Percentiles rank a stretch among this genome's conserved stretches.
Evolutionary conservation across 129 eudicot genomes (phyloP).

Genomic region (Helichrysum umbraculigerum): DNA sequence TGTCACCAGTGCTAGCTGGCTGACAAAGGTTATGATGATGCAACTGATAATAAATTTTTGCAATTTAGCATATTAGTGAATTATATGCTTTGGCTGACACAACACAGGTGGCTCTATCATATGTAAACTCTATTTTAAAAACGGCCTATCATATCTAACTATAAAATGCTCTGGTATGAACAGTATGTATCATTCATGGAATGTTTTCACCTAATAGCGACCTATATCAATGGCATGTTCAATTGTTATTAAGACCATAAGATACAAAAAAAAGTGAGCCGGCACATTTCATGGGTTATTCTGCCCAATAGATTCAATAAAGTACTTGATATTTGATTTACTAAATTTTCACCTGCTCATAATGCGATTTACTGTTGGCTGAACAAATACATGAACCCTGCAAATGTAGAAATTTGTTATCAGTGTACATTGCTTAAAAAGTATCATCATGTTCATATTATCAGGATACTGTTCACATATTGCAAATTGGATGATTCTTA

Average conservation of each 20-base stretch:
- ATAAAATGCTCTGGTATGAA: background rate
- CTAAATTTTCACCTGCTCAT: slow-evolving; percentile 67
- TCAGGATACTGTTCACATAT: slow-evolving; percentile 19
- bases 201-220: background rate
- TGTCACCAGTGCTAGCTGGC: background rate
- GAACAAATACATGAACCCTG: slow-evolving; percentile 91
- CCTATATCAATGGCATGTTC: background rate
- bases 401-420: slow-evolving; percentile 22
- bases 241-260: background rate
- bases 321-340: background rate
- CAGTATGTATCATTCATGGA: background rate
- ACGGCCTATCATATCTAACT: background rate
- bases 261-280: slow-evolving; percentile 8
- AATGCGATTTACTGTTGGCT: slow-evolving; percentile 87
- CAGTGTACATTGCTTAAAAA: slow-evolving; percentile 7
- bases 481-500: background rate
- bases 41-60: background rate
- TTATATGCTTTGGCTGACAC: slow-evolving; percentile 16
- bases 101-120: background rate
- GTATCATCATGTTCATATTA: slow-evolving; percentile 1
- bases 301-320: background rate
- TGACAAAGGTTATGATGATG: background rate
- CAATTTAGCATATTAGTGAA: background rate
- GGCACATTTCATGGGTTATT: background rate
- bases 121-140: background rate